Percentiles rank a stretch among this genome's conserved stretches.
Conservation (phyloP, 345 rosid genomes). For the Citrus glauca region DNA sequence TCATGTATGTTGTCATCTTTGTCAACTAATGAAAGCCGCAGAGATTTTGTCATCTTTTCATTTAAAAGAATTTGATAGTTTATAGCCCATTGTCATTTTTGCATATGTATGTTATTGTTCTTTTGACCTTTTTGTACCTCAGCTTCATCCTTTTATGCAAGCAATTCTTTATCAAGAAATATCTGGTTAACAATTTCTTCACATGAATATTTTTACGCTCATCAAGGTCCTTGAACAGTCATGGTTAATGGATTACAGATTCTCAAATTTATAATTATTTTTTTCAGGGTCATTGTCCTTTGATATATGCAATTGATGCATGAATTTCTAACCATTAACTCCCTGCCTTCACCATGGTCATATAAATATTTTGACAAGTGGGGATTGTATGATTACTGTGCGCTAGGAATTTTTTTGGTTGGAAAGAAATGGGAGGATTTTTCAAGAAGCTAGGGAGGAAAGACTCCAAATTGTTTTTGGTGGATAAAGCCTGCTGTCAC, state of each 20-base stretch:
- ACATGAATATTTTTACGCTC: background rate
- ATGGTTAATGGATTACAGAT: background rate
- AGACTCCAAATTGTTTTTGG: background rate
- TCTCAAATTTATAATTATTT: background rate
- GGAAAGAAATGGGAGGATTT: background rate
- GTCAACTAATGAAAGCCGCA: background rate
- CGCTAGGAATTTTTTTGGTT: background rate
- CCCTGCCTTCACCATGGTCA: background rate
- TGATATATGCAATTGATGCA: background rate
- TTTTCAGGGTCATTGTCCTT: background rate
- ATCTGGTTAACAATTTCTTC: background rate
- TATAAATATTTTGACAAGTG: background rate
- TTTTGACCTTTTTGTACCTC: background rate
- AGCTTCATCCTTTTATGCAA: background rate
- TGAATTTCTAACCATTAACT: background rate
- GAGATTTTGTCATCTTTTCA: background rate
- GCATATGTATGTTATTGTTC: background rate
- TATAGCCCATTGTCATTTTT: background rate
- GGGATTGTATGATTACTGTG: background rate
- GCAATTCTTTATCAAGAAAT: background rate
- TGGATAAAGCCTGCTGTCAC: background rate
- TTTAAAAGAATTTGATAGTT: background rate
- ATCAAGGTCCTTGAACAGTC: background rate
- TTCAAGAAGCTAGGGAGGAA: background rate
- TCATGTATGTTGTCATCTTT: background rate